phyloP scores from a whole-genome alignment of 2,329 filamentous ascomycete genomes.

The Aspergillus uvarum region DNA sequence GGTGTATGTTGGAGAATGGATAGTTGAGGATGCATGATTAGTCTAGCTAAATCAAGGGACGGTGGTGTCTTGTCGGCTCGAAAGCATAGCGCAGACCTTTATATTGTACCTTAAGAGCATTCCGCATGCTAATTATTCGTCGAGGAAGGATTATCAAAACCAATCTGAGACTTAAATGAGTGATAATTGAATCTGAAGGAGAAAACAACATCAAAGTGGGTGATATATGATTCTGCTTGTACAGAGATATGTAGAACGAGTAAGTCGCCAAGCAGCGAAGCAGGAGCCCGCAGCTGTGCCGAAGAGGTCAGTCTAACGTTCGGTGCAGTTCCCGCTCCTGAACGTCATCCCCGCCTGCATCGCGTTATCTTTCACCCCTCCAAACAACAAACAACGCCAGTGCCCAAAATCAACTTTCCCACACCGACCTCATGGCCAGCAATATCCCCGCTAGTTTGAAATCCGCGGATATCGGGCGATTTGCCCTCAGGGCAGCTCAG shows the following conservation, averaged over 20 bases:
- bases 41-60: neutral
- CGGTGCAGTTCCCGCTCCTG: constrained; percentile 9
- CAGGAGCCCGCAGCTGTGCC: neutral
- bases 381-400: neutral
- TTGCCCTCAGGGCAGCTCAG: constrained; percentile 79
- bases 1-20: constrained; percentile 46
- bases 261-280: no score
- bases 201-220: neutral
- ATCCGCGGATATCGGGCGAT: constrained; percentile 77
- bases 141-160: no score
- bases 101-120: no score
- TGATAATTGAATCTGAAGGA: neutral
- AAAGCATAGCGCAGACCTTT: neutral
- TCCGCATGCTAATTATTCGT: no score
- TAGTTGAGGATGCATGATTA: constrained; percentile 33
- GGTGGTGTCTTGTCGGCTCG: neutral
- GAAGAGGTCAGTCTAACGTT: neutral
- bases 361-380: constrained; percentile 2
- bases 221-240: neutral
- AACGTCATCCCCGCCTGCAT: constrained; percentile 26
- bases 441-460: constrained; percentile 71
- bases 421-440: constrained; percentile 62
- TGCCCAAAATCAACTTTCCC: neutral
- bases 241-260: neutral
- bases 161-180: neutral